A percentile compares a stretch with the other conserved stretches of the same genome.
phyloP scores from a whole-genome alignment of 257 asterid genomes.

The Gentiana dahurica region DNA sequence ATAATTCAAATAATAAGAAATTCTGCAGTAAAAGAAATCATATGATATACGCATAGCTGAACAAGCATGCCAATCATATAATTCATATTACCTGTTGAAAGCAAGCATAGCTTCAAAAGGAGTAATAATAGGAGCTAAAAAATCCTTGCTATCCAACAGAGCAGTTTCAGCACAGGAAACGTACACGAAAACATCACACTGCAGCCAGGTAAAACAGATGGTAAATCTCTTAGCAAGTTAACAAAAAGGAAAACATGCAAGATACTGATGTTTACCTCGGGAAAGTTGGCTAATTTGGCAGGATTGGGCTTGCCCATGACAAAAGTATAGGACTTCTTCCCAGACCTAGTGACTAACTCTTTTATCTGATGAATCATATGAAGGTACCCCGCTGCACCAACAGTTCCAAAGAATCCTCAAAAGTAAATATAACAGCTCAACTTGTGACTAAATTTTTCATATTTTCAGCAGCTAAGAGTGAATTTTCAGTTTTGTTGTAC shows the following conservation, averaged over 20 bases:
- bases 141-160: conserved; percentile 88
- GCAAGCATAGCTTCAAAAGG: conserved; percentile 96
- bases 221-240: conserved; percentile 11
- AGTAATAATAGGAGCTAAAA: conserved; percentile 93
- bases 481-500: no score
- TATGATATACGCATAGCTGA: not conserved
- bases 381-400: conserved; percentile 80
- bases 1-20: no score
- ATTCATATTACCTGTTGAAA: conserved; percentile 47
- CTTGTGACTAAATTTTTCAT: no score
- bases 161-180: conserved; percentile 95
- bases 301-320: conserved; percentile 98
- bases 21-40: no score
- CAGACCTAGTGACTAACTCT: conserved; percentile 68
- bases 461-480: no score
- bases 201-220: conserved; percentile 16
- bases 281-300: conserved; percentile 93
- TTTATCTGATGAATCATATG: conserved; percentile 81
- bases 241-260: conserved; percentile 1
- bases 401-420: conserved; percentile 5
- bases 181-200: conserved; percentile 80
- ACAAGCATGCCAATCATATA: not conserved
- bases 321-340: conserved; percentile 82
- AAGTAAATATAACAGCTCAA: no score
- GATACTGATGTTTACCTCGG: conserved; percentile 50